phyloP scores from a whole-genome alignment of 225 moss, liverwort and hornwort species.

The Marchantia polymorpha region DNA sequence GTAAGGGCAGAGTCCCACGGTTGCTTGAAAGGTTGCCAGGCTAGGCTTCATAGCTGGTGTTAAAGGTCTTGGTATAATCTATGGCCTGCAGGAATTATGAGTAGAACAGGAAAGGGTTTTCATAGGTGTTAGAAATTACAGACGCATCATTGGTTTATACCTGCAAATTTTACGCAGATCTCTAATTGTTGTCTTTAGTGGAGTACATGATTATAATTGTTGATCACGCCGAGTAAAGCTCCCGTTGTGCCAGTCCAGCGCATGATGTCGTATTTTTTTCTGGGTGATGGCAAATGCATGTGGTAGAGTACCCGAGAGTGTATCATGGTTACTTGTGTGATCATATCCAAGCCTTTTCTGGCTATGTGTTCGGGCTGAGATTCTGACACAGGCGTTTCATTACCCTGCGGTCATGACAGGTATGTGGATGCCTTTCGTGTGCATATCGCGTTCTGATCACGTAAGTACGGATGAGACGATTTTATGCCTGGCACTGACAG shows the following conservation, averaged over 20 bases:
- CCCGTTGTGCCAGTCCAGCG: constrained; percentile 21
- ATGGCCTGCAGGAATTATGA: constrained; percentile 42
- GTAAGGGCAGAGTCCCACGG: constrained; percentile 38
- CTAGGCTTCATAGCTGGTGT: constrained; percentile 30
- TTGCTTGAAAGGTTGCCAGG: constrained; percentile 35
- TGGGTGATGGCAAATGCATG: neutral
- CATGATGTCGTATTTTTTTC: neutral
- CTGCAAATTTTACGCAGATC: constrained; percentile 44
- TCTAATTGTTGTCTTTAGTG: constrained; percentile 38
- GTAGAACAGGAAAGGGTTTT: constrained; percentile 32
- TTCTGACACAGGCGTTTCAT: neutral
- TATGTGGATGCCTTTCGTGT: neutral
- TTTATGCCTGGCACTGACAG: too few relatives aligned
- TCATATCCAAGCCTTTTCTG: neutral
- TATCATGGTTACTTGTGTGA: neutral
- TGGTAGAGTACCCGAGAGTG: neutral
- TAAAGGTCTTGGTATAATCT: constrained; percentile 45
- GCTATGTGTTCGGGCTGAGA: neutral
- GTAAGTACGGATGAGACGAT: too few relatives aligned
- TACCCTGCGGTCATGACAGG: neutral
- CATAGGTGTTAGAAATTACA: constrained; percentile 32
- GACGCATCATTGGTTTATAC: constrained; percentile 38
- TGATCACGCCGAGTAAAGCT: constrained; percentile 28
- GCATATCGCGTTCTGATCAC: too few relatives aligned
- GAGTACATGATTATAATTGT: constrained; percentile 39